Evolutionary conservation across 352 stramenopile genomes (phyloP).

Genomic region (Peronospora tabacina): DNA sequence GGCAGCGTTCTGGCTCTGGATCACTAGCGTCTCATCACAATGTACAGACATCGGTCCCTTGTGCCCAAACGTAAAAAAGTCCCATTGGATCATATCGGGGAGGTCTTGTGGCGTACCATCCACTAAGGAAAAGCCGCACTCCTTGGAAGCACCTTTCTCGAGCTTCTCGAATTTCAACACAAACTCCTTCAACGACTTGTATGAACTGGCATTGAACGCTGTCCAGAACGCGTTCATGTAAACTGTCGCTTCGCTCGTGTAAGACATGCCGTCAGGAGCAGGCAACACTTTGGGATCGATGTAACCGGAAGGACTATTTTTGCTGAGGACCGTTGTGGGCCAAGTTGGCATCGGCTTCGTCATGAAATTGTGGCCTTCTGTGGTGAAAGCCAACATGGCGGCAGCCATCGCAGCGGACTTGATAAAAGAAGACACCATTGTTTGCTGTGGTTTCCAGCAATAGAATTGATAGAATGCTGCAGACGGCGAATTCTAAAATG

Average conservation of each 20-base stretch:
- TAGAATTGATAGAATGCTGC: background rate
- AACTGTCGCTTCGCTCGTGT: slow-evolving; percentile 22
- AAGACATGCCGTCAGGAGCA: slow-evolving; percentile 39
- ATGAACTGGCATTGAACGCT: slow-evolving; percentile 34
- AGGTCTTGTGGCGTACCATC: slow-evolving; percentile 22
- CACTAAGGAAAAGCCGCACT: slow-evolving; percentile 27
- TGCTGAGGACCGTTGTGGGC: slow-evolving; percentile 26
- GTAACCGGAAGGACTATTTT: slow-evolving; percentile 35
- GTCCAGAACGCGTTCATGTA: slow-evolving; percentile 33
- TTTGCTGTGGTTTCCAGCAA: background rate
- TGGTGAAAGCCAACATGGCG: slow-evolving; percentile 14
- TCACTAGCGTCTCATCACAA: slow-evolving; percentile 37
- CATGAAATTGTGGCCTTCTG: slow-evolving; percentile 41
- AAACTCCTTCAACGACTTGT: slow-evolving; percentile 30
- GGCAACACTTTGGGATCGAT: slow-evolving; percentile 36
- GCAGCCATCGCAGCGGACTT: slow-evolving; percentile 20
- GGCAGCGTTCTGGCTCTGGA: slow-evolving; percentile 37
- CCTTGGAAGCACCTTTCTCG: slow-evolving; percentile 18
- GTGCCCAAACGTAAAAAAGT: slow-evolving; percentile 36
- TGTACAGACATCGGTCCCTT: slow-evolving; percentile 40
- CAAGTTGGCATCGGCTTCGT: slow-evolving; percentile 36
- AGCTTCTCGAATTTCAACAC: slow-evolving; percentile 21
- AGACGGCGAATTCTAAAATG: slow-evolving; percentile 26
- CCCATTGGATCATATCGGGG: slow-evolving; percentile 28
- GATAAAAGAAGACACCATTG: slow-evolving; percentile 28